These are phyloP conservation scores for Thalassiosira exigua DNA, from an alignment of 352 stramenopile species.

Conservation along the genomic window DNA sequence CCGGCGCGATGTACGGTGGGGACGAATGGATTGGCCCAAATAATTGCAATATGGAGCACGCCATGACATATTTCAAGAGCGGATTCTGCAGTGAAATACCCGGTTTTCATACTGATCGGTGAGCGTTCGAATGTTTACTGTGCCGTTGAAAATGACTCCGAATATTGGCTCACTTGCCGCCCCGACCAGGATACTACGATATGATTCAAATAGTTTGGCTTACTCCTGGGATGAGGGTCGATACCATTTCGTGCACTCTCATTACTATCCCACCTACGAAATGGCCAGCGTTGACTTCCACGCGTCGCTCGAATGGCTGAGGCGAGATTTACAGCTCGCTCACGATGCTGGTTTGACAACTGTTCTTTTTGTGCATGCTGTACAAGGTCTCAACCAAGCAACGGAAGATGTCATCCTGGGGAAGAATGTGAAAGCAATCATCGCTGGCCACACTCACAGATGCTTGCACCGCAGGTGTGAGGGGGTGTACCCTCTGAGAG, in stretches of 20 bases:
- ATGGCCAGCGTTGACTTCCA: slow-evolving; percentile 44
- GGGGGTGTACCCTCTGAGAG: slow-evolving; percentile 46
- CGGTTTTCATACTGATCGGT: slow-evolving; percentile 49
- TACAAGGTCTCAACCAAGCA: slow-evolving; percentile 47
- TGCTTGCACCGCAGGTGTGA: slow-evolving; percentile 55
- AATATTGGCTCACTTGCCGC: too few relatives aligned
- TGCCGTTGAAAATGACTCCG: too few relatives aligned
- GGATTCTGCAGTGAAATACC: slow-evolving; percentile 60
- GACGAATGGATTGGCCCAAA: slow-evolving; percentile 53
- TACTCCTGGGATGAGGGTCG: slow-evolving; percentile 61
- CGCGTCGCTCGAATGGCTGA: slow-evolving; percentile 60
- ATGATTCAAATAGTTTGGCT: slow-evolving; percentile 57
- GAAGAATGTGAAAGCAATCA: slow-evolving; percentile 57
- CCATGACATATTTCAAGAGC: slow-evolving; percentile 52
- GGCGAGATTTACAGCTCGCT: slow-evolving; percentile 54
- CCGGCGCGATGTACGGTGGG: slow-evolving; percentile 52
- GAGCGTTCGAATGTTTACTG: too few relatives aligned
- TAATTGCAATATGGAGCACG: slow-evolving; percentile 61
- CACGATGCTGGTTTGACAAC: slow-evolving; percentile 44
- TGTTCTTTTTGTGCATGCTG: slow-evolving; percentile 59
- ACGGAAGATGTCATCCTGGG: slow-evolving; percentile 59
- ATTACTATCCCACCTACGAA: slow-evolving; percentile 65
- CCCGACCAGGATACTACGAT: slow-evolving; percentile 53
- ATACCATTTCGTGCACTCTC: slow-evolving; percentile 63
- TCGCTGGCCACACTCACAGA: slow-evolving; percentile 58